phyloP scores from a whole-genome alignment of 495 filamentous ascomycete genomes.

The Penicillium crystallinum region DNA sequence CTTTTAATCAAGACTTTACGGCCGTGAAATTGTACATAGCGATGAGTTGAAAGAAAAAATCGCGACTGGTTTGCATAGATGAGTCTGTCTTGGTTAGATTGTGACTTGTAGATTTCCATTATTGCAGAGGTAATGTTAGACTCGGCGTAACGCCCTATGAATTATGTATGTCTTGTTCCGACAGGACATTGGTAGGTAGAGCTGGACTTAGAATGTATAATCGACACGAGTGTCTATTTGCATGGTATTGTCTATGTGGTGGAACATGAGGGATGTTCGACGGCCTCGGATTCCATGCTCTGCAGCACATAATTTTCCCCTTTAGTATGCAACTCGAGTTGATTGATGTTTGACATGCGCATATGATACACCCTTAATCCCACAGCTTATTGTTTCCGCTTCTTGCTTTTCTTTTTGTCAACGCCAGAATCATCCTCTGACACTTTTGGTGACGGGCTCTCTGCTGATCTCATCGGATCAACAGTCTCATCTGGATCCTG shows the following conservation, averaged over 20 bases:
- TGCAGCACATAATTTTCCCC: too few species aligned
- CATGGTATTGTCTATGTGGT: too few species aligned
- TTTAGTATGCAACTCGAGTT: too few species aligned
- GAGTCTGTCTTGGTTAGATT: neutral
- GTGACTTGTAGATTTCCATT: neutral
- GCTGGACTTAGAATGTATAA: too few species aligned
- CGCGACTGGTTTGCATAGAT: constrained; percentile 9
- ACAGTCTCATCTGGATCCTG: neutral
- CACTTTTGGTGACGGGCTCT: neutral
- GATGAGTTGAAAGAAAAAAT: constrained; percentile 2
- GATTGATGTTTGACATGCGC: neutral
- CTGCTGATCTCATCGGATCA: neutral
- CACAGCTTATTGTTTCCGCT: neutral
- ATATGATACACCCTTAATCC: neutral
- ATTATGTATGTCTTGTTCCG: too few species aligned
- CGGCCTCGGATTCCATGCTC: too few species aligned
- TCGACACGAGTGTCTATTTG: too few species aligned
- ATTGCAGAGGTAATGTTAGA: neutral
- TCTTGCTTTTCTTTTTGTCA: neutral
- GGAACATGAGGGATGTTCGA: too few species aligned
- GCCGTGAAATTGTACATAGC: constrained; percentile 8
- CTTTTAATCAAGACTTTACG: constrained; percentile 11
- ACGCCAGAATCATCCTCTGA: neutral
- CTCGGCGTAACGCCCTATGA: too few species aligned
- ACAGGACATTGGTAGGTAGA: too few species aligned